Base-by-base conservation (phyloP, 805 yeast species). In the Yarrowia sp. region DNA sequence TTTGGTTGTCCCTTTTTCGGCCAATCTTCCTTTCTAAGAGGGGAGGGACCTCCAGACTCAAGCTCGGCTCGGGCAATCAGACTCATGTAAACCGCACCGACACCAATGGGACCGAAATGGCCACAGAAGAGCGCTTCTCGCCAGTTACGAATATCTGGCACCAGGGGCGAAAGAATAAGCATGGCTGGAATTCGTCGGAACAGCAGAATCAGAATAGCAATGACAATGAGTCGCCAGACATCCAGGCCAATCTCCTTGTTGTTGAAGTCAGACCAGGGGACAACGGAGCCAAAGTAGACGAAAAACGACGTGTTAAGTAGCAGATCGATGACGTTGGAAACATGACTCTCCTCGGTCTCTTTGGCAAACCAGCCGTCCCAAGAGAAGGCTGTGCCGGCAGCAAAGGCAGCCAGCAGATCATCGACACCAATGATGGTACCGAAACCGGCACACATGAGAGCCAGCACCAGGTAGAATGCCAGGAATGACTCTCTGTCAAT, bases 71-170 rank as follows among this genome's bases (percentile, higher is more conserved):
- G 83, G 0, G 96, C 90, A 67, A 91, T 78, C 58, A 92, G 86
- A 6, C 90, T 86, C 44, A 95, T 93, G 75, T 89, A 91, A 8
- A 92, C 80, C 1, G 96, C 96, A 66, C 97, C 97, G 22, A 92
- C 97, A 54, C 98, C 98, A 72, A 92, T 90, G 1, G 98, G 97
- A 17, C 98, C 98, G 75, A 92, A 92, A 77, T 92, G 97, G 21
- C 97, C 97, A 74, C 96, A 90, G 75, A 92, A 92, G 3, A 92
- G 73, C 0, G 97, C 97, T 74, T 92, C 98, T 74, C 96, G 84
- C 96, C 97, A 92, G 11, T 90, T 83, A 70, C 90, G 86, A 41
- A 92, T 83, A 73, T 92, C 97, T 0, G 97, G 97, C 1, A 90
- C 87, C 24, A 91, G 73, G 0, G 93, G 92, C 71, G 89, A 89